These are phyloP conservation scores for Puccinia polysora DNA, from an alignment of 1,284 basidiomycete species.

Conservation along the genomic window DNA sequence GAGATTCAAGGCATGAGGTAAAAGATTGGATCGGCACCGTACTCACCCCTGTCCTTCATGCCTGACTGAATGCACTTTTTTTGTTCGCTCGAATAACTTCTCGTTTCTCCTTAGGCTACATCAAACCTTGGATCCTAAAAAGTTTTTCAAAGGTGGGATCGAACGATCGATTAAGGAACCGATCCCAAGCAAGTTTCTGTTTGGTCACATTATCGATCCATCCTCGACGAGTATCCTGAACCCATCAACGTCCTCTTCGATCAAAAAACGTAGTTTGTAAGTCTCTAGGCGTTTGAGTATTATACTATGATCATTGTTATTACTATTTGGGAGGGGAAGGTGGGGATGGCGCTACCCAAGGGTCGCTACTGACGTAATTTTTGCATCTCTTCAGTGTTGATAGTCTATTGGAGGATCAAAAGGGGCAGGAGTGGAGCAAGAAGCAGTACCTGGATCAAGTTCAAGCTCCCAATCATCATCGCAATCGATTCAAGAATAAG, in stretches of 20 bases:
- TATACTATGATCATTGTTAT: background rate
- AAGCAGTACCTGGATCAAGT: background rate
- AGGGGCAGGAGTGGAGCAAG: background rate
- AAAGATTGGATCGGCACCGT: background rate
- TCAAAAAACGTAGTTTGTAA: slow-evolving; percentile 39
- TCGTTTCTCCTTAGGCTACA: slow-evolving; percentile 48
- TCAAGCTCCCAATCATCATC: no score
- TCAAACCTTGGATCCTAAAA: slow-evolving; percentile 52
- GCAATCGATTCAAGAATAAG: no score
- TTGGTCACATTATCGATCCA: slow-evolving; percentile 29
- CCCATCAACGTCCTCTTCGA: background rate
- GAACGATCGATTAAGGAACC: slow-evolving; percentile 29
- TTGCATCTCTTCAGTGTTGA: background rate
- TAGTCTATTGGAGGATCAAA: background rate
- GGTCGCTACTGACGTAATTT: background rate
- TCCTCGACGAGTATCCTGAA: background rate
- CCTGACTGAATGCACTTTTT: background rate
- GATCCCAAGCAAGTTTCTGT: slow-evolving; percentile 19
- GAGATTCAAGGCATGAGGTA: slow-evolving; percentile 41
- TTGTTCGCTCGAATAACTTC: no score
- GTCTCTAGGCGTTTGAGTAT: background rate
- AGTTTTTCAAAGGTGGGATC: slow-evolving; percentile 50
- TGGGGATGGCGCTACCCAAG: background rate
- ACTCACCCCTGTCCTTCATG: background rate
- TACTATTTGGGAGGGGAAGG: background rate